Conservation (phyloP, 2,329 filamentous ascomycete species). For the Cylindrodendrum hubeiense region DNA sequence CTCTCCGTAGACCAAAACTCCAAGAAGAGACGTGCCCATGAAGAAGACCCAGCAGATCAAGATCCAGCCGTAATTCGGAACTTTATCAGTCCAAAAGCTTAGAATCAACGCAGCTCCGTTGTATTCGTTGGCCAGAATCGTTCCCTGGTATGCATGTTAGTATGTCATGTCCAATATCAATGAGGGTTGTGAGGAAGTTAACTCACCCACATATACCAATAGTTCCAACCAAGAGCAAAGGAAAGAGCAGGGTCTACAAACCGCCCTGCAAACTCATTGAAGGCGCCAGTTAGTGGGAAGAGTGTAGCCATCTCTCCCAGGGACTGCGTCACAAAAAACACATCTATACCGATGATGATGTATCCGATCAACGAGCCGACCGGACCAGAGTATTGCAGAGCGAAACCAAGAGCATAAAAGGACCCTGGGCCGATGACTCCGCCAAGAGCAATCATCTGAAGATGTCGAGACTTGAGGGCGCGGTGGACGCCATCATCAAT, state of each 20-base stretch:
- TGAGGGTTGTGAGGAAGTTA: background rate
- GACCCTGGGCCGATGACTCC: constrained; percentile 15
- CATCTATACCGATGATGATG: constrained; percentile 14
- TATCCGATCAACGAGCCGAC: constrained; percentile 13
- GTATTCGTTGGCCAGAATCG: constrained; percentile 23
- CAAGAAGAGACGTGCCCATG: constrained; percentile 27
- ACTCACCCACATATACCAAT: constrained; percentile 31
- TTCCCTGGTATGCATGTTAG: constrained; percentile 8
- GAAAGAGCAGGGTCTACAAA: constrained; percentile 27
- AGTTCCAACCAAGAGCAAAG: constrained; percentile 28
- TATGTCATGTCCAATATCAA: background rate
- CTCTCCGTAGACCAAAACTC: constrained; percentile 28
- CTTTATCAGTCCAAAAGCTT: constrained; percentile 21
- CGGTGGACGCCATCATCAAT: constrained; percentile 20
- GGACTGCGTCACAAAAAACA: constrained; percentile 10
- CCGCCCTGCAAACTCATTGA: constrained; percentile 28
- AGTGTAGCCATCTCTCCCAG: constrained; percentile 25
- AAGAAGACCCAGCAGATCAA: constrained; percentile 28
- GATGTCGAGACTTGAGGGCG: constrained; percentile 14
- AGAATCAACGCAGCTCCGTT: constrained; percentile 16
- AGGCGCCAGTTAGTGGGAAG: constrained; percentile 20
- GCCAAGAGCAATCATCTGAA: constrained; percentile 17
- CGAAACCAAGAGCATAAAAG: constrained; percentile 14
- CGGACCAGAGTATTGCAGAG: constrained; percentile 12
- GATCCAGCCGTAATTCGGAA: constrained; percentile 28